Base-by-base conservation (phyloP, 1,284 basidiomycete species). In the Boletellus deceptivus region DNA sequence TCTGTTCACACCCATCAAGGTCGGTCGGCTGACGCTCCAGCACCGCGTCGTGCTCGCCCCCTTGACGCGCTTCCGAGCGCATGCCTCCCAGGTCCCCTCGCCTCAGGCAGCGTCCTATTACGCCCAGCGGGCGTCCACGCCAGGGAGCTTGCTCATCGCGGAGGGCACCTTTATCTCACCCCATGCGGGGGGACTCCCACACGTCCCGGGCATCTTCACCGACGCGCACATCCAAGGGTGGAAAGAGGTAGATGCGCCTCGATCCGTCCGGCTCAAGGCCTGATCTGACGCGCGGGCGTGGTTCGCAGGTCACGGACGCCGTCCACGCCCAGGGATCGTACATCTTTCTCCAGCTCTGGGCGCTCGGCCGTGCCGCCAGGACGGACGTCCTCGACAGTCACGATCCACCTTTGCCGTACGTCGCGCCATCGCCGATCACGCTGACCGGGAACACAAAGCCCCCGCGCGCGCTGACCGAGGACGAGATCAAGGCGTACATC, bases 361-460 rank as follows among this genome's bases (percentile, higher is more conserved):
- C 73, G 0, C 58, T 74, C 11, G 75, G 73, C 10, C 68, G 74
- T 2, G 58, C 65, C 0, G 71, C 72, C 10, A 43, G 61, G 0
- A 50, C 52, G 4, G 36, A 58, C 1, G 45, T 70, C 6, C 67
- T 71, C 8, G 50, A 52, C 8, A 25, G 48, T 1, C 59, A 65
- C 27, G 59, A 68, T 35, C 55, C 51, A 2, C 54, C 57, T 3
- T 58, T 59, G 16, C 55, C 61, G 1, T 75, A 67, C 48, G 67
- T 69, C 8, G 64, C 70, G 3, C 72, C 79, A 0, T 81, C 81
- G 0, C 50, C 68, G 16, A 59, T 80, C 48, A 65, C 74, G n/a
- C 66, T 79, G 11, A 46, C 55, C 2, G 40, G 33, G 46, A 17
- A 24, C 22, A 6, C 46, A 16, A 43, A 31, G 31, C 6, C 55